Evolutionary conservation across 2,329 filamentous ascomycete genomes (phyloP), one percentile per base, ranked within the genome.

Genomic region (Colletotrichum orchidophilum): DNA sequence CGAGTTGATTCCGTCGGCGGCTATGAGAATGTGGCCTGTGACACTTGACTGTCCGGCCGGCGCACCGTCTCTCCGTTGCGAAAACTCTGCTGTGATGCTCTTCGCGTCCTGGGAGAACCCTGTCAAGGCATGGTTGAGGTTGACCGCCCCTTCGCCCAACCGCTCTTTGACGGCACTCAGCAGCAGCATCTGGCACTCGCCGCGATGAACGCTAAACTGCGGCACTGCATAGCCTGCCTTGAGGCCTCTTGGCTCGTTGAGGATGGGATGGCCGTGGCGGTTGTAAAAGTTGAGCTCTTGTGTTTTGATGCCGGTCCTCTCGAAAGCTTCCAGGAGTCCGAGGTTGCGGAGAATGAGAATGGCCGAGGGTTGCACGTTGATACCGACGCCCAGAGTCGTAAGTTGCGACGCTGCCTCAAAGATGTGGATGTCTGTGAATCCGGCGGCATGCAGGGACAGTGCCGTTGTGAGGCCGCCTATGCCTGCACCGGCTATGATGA

Each of bases 401-500:
- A 69, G 66, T 18, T 69, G 66, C 5, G 60, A 64, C 31, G 68
- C 39, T 31, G 64, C 63, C 18, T 62, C 58, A 18, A 68, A 68
- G 58, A 71, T 50, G 33, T 63, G 63, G 46, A 67, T 67, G 52
- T 71, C 27, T 18, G 63, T 62, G 63, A 68, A 59, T 2, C 68
- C 68, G 11, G 58, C 64, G 29, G 63, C 65, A 58, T 67, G 64
- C n/a, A 71, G 59, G 13, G 69, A 71, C 18, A 71, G 54, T 4
- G 69, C 69, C 12, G 69, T n/a, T 15, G 64, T 65, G 12, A 71
- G 59, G 52, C 69, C 69, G 21, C 64, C 69, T 9, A 63, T 63
- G 12, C 63, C 63, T 54, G 77, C 76, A 6, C 77, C 77, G 46
- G 77, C 77, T 6, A 78, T 77, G 49, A 77, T 75, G 18, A 75